Base-by-base conservation (phyloP, 768 basidiomycete species). In the Gelatoporia subvermispora region DNA sequence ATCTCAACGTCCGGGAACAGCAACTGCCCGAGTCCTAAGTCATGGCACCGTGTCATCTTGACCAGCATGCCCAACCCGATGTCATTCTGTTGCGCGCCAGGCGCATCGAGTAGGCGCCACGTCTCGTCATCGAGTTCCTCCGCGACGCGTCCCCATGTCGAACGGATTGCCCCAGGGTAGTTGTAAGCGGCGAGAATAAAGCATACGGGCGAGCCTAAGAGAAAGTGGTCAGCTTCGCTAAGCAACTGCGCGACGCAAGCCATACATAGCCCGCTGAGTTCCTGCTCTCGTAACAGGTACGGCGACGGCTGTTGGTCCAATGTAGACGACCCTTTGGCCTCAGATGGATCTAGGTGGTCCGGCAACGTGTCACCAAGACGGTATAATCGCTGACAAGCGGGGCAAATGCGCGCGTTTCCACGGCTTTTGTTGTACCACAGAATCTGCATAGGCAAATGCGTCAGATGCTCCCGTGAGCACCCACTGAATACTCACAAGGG, bases 371-470 rank as follows among this genome's bases (percentile, higher is more conserved):
- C 88, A 1, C 86, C 86, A 0, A 90, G 65, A 4, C 69, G 72
- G 60, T 89, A 92, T 24, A 89, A 64, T 15, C 88, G 69, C 61
- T 81, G 78, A 59, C 89, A 92, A 0, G 85, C 77, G 2, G 89
- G 88, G 57, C 89, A 92, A 44, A 91, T 75, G 22, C 89, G 80
- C 46, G 81, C 77, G 9, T 72, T 75, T 4, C 74, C 64, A 2
- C 89, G 77, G 60, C 85, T 88, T 67, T 88, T 88, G 71, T 92
- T 92, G 59, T 91, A 90, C 88, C 88, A 91, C 11, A 90, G 56
- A 9, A 86, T 81, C 87, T 88, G 52, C 18, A 38, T 28, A n/a
- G 8, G 18, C 38, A 18, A 15, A 3, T 0, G 41, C 11, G 20
- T 31, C 28, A 31, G 28, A 31, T 31, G n/a, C n/a, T n/a, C n/a